Conservation (phyloP, 1,284 basidiomycete genomes). For the Bondarzewia mesenterica region DNA sequence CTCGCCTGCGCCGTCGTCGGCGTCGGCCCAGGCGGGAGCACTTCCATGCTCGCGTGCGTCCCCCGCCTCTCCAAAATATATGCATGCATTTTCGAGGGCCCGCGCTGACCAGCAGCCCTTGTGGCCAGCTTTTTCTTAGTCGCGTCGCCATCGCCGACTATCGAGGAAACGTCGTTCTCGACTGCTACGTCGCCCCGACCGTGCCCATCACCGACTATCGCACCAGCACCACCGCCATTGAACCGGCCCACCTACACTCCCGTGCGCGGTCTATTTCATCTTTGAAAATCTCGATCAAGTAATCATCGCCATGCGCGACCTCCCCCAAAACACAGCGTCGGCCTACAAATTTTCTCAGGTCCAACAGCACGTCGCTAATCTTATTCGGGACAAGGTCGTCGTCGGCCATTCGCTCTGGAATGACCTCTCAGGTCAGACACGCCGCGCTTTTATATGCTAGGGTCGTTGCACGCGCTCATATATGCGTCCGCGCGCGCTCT, state of each 20-base stretch:
- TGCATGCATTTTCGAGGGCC: not conserved
- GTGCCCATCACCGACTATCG: constrained; percentile 69
- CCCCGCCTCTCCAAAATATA: constrained; percentile 1
- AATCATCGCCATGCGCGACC: not conserved
- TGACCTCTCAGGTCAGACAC: constrained; percentile 57
- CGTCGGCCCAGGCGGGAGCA: constrained; percentile 68
- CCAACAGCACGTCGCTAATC: constrained; percentile 53
- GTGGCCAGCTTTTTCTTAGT: constrained; percentile 26
- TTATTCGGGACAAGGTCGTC: constrained; percentile 58
- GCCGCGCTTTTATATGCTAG: too few relatives aligned
- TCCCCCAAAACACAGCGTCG: constrained; percentile 26
- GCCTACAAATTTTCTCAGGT: constrained; percentile 49
- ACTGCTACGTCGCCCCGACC: constrained; percentile 59
- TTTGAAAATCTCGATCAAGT: not conserved
- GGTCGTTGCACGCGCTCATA: constrained; percentile 1
- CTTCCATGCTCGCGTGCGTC: constrained; percentile 63
- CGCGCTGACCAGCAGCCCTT: not conserved
- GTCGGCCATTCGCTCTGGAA: constrained; percentile 73
- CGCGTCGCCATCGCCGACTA: constrained; percentile 60
- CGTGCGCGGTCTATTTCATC: too few relatives aligned
- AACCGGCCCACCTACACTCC: constrained; percentile 37
- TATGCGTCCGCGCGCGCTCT: constrained; percentile 8
- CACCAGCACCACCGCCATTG: constrained; percentile 63
- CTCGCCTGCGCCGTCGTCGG: constrained; percentile 59
- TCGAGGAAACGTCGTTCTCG: constrained; percentile 47